Evolutionary conservation across 2,329 filamentous ascomycete genomes (phyloP), one percentile per base, ranked within the genome.

Genomic region (Calonectria naviculata): DNA sequence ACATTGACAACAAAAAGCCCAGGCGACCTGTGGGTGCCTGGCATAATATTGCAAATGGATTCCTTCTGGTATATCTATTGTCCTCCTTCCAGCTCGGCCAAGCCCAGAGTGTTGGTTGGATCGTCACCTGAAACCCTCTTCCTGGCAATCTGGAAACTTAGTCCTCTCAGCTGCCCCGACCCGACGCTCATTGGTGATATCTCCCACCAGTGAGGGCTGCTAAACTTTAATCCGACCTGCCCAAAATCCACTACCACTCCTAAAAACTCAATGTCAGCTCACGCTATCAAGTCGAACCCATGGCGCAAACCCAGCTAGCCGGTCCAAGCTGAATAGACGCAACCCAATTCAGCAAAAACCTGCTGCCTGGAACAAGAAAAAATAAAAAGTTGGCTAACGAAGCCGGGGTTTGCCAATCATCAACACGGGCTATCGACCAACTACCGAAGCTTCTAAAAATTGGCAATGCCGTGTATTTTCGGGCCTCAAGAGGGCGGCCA

Each of bases 191-290:
- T 58, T 58, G 52, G 52, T 58, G 52, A 58, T 58, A 58, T 58
- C 52, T 58, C 52, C 52, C 52, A 58, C 52, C 52, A 58, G 52
- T 58, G 34, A 58, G 52, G 52, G 52, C 6, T 58, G 52, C 52
- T 58, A 58, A 58, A 58, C 52, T 38, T 58, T 58, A 58, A 38
- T 58, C 38, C 52, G 52, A 58, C 52, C 52, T 58, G 52, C 52
- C 52, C 52, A 36, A 58, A 58, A 58, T 38, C 52, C 52, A 58
- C 52, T 58, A 58, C 52, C 52, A 58, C 36, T 58, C 52, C 38
- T 38, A 38, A 58, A 58, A 58, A 58, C 52, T 58, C 52, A 58
- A 58, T 58, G 52, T 58, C 52, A 58, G 52, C 52, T 58, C 52
- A 58, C 52, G 34, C 52, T 58, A 38, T 58, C 52, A 5, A 36